These are phyloP conservation scores for Begonia masoniana DNA, from an alignment of 306 rosid species.

Conservation along the genomic window DNA sequence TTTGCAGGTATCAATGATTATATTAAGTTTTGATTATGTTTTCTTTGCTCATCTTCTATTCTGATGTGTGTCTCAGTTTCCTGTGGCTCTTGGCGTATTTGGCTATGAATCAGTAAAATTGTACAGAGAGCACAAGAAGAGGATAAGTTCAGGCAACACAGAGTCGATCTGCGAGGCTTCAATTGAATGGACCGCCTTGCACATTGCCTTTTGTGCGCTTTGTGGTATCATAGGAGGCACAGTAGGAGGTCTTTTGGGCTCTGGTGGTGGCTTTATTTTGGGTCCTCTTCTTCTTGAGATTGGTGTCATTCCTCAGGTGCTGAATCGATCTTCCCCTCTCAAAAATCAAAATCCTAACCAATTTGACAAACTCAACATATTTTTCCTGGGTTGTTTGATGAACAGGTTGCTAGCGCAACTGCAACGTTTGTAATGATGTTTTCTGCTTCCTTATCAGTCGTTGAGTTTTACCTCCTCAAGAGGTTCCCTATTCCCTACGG, in stretches of 20 bases:
- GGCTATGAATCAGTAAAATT: conserved; percentile 70
- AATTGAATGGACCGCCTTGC: conserved; percentile 53
- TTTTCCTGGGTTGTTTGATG: neutral
- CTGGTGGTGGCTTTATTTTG: conserved; percentile 80
- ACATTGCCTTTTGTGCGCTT: conserved; percentile 58
- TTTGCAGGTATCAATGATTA: conserved; percentile 39
- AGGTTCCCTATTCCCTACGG: conserved; percentile 87
- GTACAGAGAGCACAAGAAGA: conserved; percentile 49
- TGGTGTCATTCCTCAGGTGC: conserved; percentile 81
- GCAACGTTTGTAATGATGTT: conserved; percentile 91
- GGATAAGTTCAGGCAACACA: conserved; percentile 39
- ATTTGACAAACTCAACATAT: neutral
- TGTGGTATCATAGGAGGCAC: conserved; percentile 75
- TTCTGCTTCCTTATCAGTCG: conserved; percentile 70
- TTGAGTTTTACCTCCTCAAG: conserved; percentile 75
- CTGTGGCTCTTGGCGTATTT: conserved; percentile 47
- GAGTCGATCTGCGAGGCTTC: conserved; percentile 76
- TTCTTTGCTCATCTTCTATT: neutral
- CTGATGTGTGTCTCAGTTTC: conserved; percentile 37
- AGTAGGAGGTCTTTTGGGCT: conserved; percentile 80
- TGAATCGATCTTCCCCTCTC: neutral
- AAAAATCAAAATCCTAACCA: neutral
- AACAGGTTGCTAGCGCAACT: conserved; percentile 89
- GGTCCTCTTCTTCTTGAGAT: conserved; percentile 88
- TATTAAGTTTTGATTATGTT: neutral